Base-by-base conservation (phyloP, 345 rosid species). In the Isatis tinctoria region DNA sequence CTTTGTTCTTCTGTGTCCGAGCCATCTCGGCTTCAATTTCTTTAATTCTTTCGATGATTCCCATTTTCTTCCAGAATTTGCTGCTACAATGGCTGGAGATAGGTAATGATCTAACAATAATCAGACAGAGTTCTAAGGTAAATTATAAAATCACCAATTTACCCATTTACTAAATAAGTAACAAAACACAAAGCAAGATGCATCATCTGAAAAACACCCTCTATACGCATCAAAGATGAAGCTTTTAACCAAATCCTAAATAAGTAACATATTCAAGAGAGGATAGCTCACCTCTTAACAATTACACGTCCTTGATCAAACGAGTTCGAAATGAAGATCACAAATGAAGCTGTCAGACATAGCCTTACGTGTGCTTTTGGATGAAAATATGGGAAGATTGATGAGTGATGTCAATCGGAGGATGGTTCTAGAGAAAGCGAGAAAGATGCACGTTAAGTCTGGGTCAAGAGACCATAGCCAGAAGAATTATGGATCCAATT, bases 21-120 rank as follows among this genome's bases (percentile, higher is more conserved):
- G 99, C 98, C 99, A 92, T 95, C 88, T 92, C 98, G 80, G 91
- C 89, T 74, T 95, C 99, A 43, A 92, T 95, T 85, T 92, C 99
- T 81, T 95, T 95, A 61, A 92, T 95, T 85, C 72, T 95, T 85
- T 92, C 99, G 7, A 95, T 74, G 78, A 95, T 95, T 77, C 99
- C 99, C 99, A 95, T 95, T 56, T 78, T 81, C 7, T 78, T 78
- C 41, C 48, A 67, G 49, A 47, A 39, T 62, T 47, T 78, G 44
- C 79, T 59, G 28, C 75, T 63, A 37, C 59, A 30, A 8, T 65
- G 65, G 77, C 77, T 53, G 39, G 3, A 53, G 16, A 69, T 18
- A 62, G 12, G 22, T 11, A 61, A 69, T 5, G 62, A 36, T 18
- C 17, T 30, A 62, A 63, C 36, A 64, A n/a, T 22, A 40, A 60